phyloP scores from a whole-genome alignment of 176 grass and related monocot species.

The Luzula sylvatica region DNA sequence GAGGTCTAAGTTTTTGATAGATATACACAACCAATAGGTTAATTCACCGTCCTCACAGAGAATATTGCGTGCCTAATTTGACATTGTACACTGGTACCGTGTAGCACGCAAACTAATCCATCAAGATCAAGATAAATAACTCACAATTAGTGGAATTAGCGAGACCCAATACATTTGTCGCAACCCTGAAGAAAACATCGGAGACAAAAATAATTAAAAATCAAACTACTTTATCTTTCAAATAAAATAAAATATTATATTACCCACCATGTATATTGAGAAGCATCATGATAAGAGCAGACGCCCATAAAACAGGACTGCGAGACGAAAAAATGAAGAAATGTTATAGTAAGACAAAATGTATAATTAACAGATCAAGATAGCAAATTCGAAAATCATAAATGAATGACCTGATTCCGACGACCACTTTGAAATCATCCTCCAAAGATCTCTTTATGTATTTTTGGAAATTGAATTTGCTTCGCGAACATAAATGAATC shows the following conservation, averaged over 20 bases:
- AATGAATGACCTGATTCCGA: constrained; percentile 81
- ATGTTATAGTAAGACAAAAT: constrained; percentile 7
- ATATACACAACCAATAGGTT: no score
- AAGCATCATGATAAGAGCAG: constrained; percentile 59
- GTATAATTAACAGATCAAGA: background rate
- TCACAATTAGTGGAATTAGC: constrained; percentile 59
- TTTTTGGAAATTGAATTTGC: constrained; percentile 71
- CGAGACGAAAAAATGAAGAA: constrained; percentile 20
- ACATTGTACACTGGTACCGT: no score
- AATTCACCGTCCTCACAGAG: no score
- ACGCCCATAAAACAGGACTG: constrained; percentile 78
- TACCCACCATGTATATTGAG: constrained; percentile 76
- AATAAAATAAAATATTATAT: background rate
- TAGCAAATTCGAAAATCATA: background rate
- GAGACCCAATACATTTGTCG: constrained; percentile 62
- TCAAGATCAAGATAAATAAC: no score
- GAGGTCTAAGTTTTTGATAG: no score
- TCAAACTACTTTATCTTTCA: background rate
- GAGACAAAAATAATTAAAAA: background rate
- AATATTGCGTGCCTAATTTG: no score
- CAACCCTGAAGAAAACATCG: constrained; percentile 45
- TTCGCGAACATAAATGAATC: constrained; percentile 70
- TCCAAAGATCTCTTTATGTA: constrained; percentile 79
- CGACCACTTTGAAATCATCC: constrained; percentile 91
- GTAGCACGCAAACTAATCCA: no score